Evolutionary conservation across 148 eudicot genomes (phyloP).

Genomic region (Arbutus unedo): DNA sequence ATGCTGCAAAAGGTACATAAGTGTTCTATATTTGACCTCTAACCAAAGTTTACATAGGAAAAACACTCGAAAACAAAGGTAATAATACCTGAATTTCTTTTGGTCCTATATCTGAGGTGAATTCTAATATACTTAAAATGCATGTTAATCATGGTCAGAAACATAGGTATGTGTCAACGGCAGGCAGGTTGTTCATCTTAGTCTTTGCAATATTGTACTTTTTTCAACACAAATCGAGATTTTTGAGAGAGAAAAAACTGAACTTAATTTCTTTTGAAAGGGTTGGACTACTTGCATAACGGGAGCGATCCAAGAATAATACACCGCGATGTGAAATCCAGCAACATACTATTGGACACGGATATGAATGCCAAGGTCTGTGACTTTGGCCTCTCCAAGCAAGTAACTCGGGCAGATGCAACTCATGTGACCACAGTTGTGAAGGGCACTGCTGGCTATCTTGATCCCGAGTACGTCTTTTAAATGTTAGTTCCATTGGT

Average conservation of each 20-base stretch:
- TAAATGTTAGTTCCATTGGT: neutral
- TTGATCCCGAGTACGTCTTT: slow-evolving; percentile 75
- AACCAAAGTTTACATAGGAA: neutral
- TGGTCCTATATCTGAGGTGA: neutral
- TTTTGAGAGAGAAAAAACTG: neutral
- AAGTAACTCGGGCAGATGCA: slow-evolving; percentile 51
- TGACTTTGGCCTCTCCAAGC: slow-evolving; percentile 85
- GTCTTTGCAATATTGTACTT: no score
- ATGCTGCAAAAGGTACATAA: slow-evolving; percentile 76
- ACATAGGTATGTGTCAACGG: neutral
- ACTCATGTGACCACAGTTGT: slow-evolving; percentile 71
- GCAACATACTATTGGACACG: slow-evolving; percentile 69
- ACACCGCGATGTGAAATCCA: slow-evolving; percentile 82
- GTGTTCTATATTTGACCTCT: neutral
- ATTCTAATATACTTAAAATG: neutral
- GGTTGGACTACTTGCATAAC: slow-evolving; percentile 79
- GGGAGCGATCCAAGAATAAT: slow-evolving; percentile 74
- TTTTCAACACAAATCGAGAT: no score
- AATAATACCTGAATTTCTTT: neutral
- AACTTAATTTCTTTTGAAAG: slow-evolving; percentile 26
- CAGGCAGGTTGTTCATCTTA: no score
- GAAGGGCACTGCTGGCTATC: slow-evolving; percentile 87
- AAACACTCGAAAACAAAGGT: neutral
- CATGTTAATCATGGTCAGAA: neutral
- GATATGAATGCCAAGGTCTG: slow-evolving; percentile 77